Evolutionary conservation across 345 rosid species (phyloP).

Genomic region (Litchi chinensis): DNA sequence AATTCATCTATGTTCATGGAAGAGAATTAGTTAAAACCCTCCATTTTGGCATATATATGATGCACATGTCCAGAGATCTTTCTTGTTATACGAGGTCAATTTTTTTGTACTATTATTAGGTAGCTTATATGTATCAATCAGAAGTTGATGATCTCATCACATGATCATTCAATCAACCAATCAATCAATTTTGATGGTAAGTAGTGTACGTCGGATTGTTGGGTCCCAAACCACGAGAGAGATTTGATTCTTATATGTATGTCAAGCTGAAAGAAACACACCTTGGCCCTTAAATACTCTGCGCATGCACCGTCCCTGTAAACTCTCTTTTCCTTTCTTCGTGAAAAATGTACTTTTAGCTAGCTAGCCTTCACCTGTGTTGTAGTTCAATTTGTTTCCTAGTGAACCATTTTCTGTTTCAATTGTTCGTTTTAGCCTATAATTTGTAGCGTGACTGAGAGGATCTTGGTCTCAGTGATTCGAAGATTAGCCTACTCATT

Average conservation of each 20-base stretch:
- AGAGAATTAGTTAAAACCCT: neutral
- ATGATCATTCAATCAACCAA: neutral
- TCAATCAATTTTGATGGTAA: neutral
- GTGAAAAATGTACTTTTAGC: neutral
- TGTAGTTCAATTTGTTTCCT: constrained; percentile 10
- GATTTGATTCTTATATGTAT: neutral
- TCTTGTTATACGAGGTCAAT: neutral
- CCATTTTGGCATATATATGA: too few relatives aligned
- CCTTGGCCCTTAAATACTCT: neutral
- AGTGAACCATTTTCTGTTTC: neutral
- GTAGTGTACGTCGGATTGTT: neutral
- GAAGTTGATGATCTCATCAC: neutral
- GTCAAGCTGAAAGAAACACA: neutral
- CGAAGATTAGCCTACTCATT: neutral
- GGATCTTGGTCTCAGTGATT: constrained; percentile 2
- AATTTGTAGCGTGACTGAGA: neutral
- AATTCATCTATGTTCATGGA: neutral
- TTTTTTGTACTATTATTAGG: neutral
- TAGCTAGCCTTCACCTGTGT: neutral
- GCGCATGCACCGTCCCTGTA: neutral
- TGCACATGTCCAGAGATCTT: neutral
- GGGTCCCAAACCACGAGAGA: neutral
- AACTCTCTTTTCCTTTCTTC: neutral
- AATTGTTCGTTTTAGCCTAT: neutral
- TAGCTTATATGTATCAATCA: neutral